Evolutionary conservation across 306 rosid species (phyloP), one percentile per base, ranked within the genome.

Genomic region (Quercus aquifolioides): DNA sequence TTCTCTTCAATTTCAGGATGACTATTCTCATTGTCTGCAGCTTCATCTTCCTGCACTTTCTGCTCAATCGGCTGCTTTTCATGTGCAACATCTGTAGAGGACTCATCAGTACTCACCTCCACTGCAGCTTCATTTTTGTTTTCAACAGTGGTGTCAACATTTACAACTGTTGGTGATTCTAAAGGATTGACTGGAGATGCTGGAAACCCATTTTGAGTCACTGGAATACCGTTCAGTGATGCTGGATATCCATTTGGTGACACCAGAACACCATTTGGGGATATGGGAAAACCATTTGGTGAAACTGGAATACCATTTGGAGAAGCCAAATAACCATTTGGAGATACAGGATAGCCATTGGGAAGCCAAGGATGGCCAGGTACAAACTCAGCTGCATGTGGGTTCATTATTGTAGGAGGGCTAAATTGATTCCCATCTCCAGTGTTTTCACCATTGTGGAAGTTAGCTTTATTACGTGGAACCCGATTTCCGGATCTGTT

Each of bases 371-470:
- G 88, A 69, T 95, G 98, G 69, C 87, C 78, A 14, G 98, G 99
- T 78, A 95, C 96, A 86, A 91, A 95, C 96, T 93, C 98, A 51
- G 85, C 89, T 30, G 99, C 98, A 84, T 89, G 99, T 1, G 99
- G 98, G 79, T 95, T 95, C 99, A 95, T 95, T 74, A 95, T 87
- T 86, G 83, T 79, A 3, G 92, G 94, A 84, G 93, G 93, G 70
- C 89, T 90, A 77, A 82, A 89, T 75, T 89, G 93, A 87, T 81
- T 90, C 28, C 91, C 92, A 74, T 95, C 98, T 7, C 80, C 79
- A n/a, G 85, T 59, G 20, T 73, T 88, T 33, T 91, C 97, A 43
- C 89, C 87, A 68, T 87, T 82, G 74, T 83, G 90, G 62, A 84
- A 90, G 79, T 68, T 78, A 57, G 74, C 80, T 87, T 93, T 95